These are phyloP conservation scores for Raddia distichophylla DNA, from an alignment of 176 grass and related monocot species.

Conservation along the genomic window DNA sequence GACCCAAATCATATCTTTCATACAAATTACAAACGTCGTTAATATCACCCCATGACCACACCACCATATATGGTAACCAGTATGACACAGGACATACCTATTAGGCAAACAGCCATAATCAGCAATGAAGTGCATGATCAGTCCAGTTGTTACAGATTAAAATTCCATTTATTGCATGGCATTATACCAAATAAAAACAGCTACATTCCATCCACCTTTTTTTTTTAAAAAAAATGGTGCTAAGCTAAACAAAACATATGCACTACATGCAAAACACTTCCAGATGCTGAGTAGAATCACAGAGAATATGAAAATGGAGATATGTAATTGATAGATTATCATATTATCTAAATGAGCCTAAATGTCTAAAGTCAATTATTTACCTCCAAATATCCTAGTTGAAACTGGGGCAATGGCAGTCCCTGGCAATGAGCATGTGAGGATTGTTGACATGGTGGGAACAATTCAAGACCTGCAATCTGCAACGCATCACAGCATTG, in stretches of 20 bases:
- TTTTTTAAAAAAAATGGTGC: not conserved
- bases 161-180: not conserved
- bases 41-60: not conserved
- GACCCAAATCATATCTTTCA: not conserved
- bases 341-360: not conserved
- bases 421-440: slow-evolving; percentile 27
- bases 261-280: not conserved
- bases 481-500: not conserved
- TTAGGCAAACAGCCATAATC: not conserved
- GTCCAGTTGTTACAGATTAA: not conserved
- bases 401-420: not conserved
- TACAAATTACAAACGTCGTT: not conserved
- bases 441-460: slow-evolving; percentile 12
- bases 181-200: not conserved
- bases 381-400: slow-evolving; percentile 39
- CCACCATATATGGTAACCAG: slow-evolving; percentile 2
- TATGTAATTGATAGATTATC: not conserved
- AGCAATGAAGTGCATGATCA: not conserved
- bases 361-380: not conserved
- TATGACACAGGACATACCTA: not conserved
- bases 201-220: not conserved
- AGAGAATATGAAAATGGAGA: not conserved
- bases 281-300: not conserved
- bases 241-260: not conserved
- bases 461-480: slow-evolving; percentile 22